Conservation (phyloP, 139 green algal genomes). For the Chlamydomonas sp. region DNA sequence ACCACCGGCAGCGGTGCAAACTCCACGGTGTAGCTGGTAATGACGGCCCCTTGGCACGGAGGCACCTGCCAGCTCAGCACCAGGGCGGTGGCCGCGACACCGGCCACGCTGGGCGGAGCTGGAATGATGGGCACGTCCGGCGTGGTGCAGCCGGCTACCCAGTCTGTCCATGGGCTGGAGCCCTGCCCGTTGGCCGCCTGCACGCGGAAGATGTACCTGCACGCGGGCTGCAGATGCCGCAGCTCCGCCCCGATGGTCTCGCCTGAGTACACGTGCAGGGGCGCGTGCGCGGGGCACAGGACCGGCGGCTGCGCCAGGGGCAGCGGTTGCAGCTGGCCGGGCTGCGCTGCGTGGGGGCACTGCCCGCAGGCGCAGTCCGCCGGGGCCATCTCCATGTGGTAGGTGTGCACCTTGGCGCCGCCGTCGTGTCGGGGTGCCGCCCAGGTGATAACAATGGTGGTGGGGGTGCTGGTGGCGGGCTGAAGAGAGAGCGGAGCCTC, state of each 20-base stretch:
- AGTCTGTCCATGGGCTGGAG: conserved; percentile 49
- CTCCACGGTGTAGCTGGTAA: conserved; percentile 60
- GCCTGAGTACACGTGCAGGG: conserved; percentile 16
- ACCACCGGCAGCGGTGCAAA: conserved; percentile 35
- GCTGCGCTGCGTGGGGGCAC: neutral
- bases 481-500: conserved; percentile 31
- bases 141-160: conserved; percentile 24
- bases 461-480: conserved; percentile 19
- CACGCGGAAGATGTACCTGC: conserved; percentile 65
- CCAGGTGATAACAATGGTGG: conserved; percentile 61
- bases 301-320: neutral
- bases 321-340: neutral
- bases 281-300: conserved; percentile 12
- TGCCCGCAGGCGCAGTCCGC: conserved; percentile 21
- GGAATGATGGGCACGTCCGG: conserved; percentile 30
- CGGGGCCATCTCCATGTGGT: conserved; percentile 63
- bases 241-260: conserved; percentile 27
- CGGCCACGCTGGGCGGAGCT: neutral
- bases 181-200: conserved; percentile 65
- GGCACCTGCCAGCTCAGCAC: conserved; percentile 56
- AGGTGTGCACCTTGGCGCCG: conserved; percentile 57
- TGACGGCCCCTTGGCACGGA: conserved; percentile 48
- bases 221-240: conserved; percentile 48
- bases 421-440: conserved; percentile 66
- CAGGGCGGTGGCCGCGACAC: conserved; percentile 31